Percentiles rank a stretch among this genome's conserved stretches.
Evolutionary conservation across 768 basidiomycete genomes (phyloP).

Genomic region (Pleurotus giganteus): DNA sequence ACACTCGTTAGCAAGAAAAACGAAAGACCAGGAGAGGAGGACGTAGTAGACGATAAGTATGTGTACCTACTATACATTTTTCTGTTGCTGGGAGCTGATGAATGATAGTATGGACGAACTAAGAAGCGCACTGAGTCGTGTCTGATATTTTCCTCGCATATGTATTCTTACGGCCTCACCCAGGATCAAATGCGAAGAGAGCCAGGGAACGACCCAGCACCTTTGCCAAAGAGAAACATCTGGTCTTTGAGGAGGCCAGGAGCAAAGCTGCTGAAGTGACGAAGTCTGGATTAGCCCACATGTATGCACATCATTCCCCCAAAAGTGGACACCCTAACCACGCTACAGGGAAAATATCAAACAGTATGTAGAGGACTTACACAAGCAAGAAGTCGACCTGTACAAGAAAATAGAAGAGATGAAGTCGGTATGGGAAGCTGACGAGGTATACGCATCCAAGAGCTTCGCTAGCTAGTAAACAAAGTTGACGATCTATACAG

Average conservation of each 20-base stretch:
- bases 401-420: not conserved
- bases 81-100: not conserved
- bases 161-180: not conserved
- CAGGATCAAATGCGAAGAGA: constrained; percentile 1
- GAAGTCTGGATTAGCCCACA: not conserved
- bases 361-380: not conserved
- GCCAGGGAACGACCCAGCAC: not conserved
- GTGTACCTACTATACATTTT: no score
- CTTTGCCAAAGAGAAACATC: constrained; percentile 1
- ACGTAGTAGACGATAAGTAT: not conserved
- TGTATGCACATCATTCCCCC: not conserved
- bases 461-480: not conserved
- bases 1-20: not conserved
- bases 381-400: not conserved
- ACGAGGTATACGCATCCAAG: not conserved
- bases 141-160: not conserved
- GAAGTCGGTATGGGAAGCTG: not conserved
- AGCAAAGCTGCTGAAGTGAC: not conserved
- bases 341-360: not conserved
- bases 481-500: not conserved
- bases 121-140: not conserved
- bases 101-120: not conserved
- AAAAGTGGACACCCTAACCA: not conserved
- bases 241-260: not conserved
- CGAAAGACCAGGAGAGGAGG: not conserved